These are phyloP conservation scores for Alternaria panax DNA, from an alignment of 2,329 filamentous ascomycete species.

Conservation along the genomic window DNA sequence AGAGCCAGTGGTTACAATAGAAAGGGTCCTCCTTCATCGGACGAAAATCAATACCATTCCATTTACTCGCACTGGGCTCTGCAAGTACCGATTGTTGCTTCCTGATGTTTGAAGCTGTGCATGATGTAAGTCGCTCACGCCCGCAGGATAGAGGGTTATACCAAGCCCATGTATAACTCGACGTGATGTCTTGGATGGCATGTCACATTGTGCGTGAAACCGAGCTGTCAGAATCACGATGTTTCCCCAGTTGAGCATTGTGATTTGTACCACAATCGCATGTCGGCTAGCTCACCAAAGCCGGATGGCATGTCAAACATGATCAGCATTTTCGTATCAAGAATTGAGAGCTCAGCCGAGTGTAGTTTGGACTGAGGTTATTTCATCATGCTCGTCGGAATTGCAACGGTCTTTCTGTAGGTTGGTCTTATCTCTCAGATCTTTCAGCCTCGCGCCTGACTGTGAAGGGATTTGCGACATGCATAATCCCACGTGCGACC, in stretches of 20 bases:
- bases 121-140: background rate
- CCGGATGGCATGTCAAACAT: background rate
- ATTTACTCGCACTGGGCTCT: background rate
- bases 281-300: background rate
- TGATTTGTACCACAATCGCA: background rate
- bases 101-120: background rate
- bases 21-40: conserved; percentile 48
- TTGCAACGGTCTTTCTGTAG: background rate
- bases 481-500: background rate
- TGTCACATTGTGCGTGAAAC: conserved; percentile 5
- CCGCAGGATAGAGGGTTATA: background rate
- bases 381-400: background rate
- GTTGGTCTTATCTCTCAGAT: background rate
- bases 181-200: background rate
- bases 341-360: background rate
- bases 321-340: background rate
- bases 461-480: background rate
- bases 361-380: too few species aligned
- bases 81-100: background rate
- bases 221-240: conserved; percentile 13
- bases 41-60: conserved; percentile 41
- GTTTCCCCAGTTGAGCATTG: background rate
- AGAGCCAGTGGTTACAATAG: conserved; percentile 37
- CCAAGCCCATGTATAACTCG: background rate
- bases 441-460: background rate